Evolutionary conservation across 2,329 filamentous ascomycete species (phyloP).

Genomic region (Xylariales sp.): DNA sequence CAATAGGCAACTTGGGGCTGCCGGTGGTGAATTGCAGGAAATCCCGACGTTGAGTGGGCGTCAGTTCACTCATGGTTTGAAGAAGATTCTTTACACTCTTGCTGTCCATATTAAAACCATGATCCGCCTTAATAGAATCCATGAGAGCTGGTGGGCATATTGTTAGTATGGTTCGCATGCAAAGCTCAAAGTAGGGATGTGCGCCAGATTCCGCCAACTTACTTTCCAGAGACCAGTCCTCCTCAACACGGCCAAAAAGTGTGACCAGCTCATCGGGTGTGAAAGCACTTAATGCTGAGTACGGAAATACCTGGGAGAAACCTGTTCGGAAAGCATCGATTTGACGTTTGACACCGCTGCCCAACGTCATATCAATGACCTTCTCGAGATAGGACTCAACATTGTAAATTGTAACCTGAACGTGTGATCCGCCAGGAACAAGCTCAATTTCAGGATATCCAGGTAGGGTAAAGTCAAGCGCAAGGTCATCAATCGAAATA

Average conservation of each 20-base stretch:
- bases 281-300: slow-evolving; percentile 86
- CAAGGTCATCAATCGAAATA: slow-evolving; percentile 77
- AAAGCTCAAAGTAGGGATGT: too few relatives aligned
- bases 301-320: slow-evolving; percentile 95
- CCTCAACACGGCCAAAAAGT: slow-evolving; percentile 86
- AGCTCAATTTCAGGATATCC: slow-evolving; percentile 87
- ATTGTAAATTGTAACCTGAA: slow-evolving; percentile 80
- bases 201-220: too few relatives aligned
- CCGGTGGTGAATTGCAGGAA: slow-evolving; percentile 98
- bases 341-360: slow-evolving; percentile 81
- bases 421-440: slow-evolving; percentile 67
- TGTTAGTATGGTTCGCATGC: slow-evolving; percentile 12
- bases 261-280: slow-evolving; percentile 93
- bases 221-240: slow-evolving; percentile 98
- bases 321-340: slow-evolving; percentile 86
- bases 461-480: slow-evolving; percentile 90
- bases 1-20: slow-evolving; percentile 95
- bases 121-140: slow-evolving; percentile 97
- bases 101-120: slow-evolving; percentile 98
- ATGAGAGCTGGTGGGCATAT: slow-evolving; percentile 64
- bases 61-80: slow-evolving; percentile 89
- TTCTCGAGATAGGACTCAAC: slow-evolving; percentile 84
- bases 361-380: slow-evolving; percentile 87
- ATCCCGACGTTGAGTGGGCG: slow-evolving; percentile 70
- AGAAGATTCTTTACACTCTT: slow-evolving; percentile 89